These are phyloP conservation scores for Zelopaecilomyces penicillatus DNA, from an alignment of 2,329 filamentous ascomycete genomes.

Conservation along the genomic window DNA sequence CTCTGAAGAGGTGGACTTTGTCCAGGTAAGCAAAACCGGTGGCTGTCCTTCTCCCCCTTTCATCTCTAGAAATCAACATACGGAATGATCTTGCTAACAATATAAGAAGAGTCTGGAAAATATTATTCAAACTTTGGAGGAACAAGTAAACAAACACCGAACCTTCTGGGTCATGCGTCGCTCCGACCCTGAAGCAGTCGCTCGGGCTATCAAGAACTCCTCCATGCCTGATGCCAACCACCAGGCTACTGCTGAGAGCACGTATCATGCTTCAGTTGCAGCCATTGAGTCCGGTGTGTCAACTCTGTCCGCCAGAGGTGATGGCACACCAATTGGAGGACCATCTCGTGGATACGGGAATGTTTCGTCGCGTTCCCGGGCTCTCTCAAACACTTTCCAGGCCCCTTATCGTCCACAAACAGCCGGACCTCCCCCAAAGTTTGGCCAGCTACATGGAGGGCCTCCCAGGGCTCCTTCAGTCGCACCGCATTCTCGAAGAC, in stretches of 20 bases:
- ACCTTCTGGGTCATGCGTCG: conserved; percentile 29
- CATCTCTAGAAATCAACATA: not conserved
- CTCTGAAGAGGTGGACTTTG: conserved; percentile 18
- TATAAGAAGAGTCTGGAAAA: conserved; percentile 21
- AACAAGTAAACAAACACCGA: conserved; percentile 27
- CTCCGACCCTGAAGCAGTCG: conserved; percentile 21
- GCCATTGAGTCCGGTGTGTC: too few species aligned
- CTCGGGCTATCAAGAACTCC: conserved; percentile 24
- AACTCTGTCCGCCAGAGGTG: too few species aligned
- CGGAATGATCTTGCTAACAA: not conserved
- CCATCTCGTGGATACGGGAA: conserved; percentile 1
- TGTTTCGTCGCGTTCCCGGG: conserved; percentile 13
- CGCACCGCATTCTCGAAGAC: conserved; percentile 17
- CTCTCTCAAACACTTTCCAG: conserved; percentile 17
- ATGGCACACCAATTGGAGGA: not conserved
- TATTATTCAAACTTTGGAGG: conserved; percentile 26
- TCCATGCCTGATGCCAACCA: conserved; percentile 8
- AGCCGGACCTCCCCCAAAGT: conserved; percentile 19
- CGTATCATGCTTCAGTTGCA: too few species aligned
- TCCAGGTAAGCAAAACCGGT: conserved; percentile 19
- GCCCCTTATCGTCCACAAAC: conserved; percentile 10
- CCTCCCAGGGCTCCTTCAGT: conserved; percentile 21
- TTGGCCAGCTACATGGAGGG: conserved; percentile 21
- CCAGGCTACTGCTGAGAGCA: too few species aligned
- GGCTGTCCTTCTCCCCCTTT: not conserved